Conservation (phyloP, 441 rosid species). For the Pelargonium australe region DNA sequence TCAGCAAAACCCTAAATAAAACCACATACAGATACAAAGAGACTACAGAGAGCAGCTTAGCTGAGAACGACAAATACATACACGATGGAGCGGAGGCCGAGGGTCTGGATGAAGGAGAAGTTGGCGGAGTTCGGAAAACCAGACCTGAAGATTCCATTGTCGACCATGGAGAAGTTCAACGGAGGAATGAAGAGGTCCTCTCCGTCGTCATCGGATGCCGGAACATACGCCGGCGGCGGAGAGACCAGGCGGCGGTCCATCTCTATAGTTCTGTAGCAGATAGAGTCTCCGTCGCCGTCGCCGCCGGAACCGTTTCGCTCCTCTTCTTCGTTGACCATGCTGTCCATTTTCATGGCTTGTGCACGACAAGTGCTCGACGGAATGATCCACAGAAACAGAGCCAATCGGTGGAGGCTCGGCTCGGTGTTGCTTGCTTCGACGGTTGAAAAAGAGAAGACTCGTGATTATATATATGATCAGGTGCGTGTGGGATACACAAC, state of each 20-base stretch:
- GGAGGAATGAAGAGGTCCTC: conserved; percentile 45
- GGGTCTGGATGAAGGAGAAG: conserved; percentile 60
- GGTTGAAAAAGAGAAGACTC: not conserved
- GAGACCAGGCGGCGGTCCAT: conserved; percentile 31
- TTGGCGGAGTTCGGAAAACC: conserved; percentile 59
- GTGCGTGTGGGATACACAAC: not conserved
- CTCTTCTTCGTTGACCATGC: not conserved
- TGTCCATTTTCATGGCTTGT: not conserved
- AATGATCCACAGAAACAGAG: not conserved
- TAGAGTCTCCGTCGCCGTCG: conserved; percentile 11
- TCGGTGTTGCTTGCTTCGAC: not conserved
- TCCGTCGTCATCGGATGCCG: conserved; percentile 35
- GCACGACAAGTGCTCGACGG: not conserved
- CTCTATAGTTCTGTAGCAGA: conserved; percentile 38
- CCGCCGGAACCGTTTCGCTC: not conserved
- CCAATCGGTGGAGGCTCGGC: not conserved
- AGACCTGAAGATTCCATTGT: conserved; percentile 67
- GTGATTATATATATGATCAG: not conserved
- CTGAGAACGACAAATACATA: conserved; percentile 20
- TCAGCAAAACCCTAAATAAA: not conserved
- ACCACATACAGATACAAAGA: not conserved
- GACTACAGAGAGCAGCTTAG: not conserved
- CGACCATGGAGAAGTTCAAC: conserved; percentile 64
- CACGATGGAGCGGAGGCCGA: conserved; percentile 70
- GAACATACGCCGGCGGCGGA: conserved; percentile 15